Evolutionary conservation across 148 eudicot genomes (phyloP).

Genomic region (Beta vulgaris): DNA sequence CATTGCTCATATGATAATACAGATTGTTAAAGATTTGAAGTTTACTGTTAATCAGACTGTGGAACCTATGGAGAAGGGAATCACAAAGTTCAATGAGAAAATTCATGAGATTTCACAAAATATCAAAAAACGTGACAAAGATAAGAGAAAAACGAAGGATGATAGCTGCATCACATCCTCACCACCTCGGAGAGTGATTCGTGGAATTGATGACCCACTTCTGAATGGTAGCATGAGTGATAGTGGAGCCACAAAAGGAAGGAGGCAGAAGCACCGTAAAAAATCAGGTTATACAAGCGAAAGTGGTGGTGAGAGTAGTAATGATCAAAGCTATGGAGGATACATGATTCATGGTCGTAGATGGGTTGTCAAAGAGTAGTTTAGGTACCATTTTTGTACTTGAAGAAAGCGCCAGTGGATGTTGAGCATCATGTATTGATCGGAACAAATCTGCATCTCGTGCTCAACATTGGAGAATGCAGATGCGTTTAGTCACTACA

Average conservation of each 20-base stretch:
- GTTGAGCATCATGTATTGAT: background rate
- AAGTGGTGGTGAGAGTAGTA: constrained; percentile 98
- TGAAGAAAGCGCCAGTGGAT: background rate
- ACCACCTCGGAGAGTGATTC: constrained; percentile 52
- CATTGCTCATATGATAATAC: constrained; percentile 22
- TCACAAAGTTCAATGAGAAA: constrained; percentile 76
- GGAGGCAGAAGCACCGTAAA: constrained; percentile 58
- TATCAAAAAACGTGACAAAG: constrained; percentile 79
- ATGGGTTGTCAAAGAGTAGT: constrained; percentile 85
- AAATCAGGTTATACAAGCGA: constrained; percentile 85
- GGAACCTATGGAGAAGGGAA: constrained; percentile 93
- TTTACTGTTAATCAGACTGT: constrained; percentile 89
- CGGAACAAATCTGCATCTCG: background rate
- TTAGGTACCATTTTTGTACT: background rate
- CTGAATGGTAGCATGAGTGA: constrained; percentile 87
- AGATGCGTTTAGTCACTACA: constrained; percentile 3
- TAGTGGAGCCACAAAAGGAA: constrained; percentile 52
- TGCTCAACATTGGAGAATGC: background rate
- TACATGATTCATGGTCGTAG: constrained; percentile 71
- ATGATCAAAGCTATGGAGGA: constrained; percentile 67
- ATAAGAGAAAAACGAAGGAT: constrained; percentile 65
- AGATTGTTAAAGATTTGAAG: constrained; percentile 92
- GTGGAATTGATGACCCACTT: constrained; percentile 96
- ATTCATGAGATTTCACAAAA: constrained; percentile 79
- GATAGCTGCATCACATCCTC: constrained; percentile 67